Evolutionary conservation across 129 eudicot species (phyloP).

Genomic region (sunflower (Helianthus annuus)): HanXRQr2.0-SUNRISE NC_035445.2:4953465-4953964

Average conservation of each 20-base stretch:
- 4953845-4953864: neutral
- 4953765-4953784: neutral
- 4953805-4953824: neutral
- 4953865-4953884: too few species aligned
- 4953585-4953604: constrained; percentile 52
- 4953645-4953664: constrained; percentile 56
- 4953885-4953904: too few species aligned
- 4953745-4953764: neutral
- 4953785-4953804: neutral
- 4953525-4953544: constrained; percentile 66
- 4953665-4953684: constrained; percentile 52
- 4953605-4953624: constrained; percentile 56
- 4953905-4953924: too few species aligned
- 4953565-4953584: constrained; percentile 49
- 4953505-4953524: constrained; percentile 67
- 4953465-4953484: neutral
- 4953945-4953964: too few species aligned
- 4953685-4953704: constrained; percentile 49
- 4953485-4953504: constrained; percentile 64
- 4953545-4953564: constrained; percentile 71
- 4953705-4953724: constrained; percentile 16
- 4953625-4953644: constrained; percentile 37
- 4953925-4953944: too few species aligned
- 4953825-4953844: neutral
- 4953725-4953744: neutral